Evolutionary conservation across 208 protist species (phyloP), one percentile per base, ranked within the genome.

Genomic region (Trypanosoma avium): DNA sequence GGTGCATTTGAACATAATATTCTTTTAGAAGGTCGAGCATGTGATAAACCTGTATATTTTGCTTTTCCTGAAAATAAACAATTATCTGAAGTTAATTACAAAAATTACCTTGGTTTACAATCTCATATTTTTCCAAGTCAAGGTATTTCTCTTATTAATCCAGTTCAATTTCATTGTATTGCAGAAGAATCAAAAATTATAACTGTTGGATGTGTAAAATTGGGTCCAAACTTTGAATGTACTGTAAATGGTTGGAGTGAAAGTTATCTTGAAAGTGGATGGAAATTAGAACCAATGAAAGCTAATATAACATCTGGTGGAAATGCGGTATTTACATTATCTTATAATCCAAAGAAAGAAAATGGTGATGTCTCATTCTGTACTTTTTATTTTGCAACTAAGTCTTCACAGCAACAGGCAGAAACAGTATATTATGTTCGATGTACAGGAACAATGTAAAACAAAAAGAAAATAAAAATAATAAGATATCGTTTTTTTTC

Each of bases 161-260:
- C 81, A 17, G 29, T 77, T 50, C 64, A 57, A 19, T 61, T 88
- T 19, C 36, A 79, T 27, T 88, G 79, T 59, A 52, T 56, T 43
- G 19, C 53, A 47, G 77, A 75, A 13, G 73, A 88, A 63, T 68
- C 49, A 38, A 83, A 79, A 61, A 71, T 24, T 12, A 75, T 88
- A 45, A 67, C 42, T 30, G 32, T 88, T 55, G 81, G 81, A 17
- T 74, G 81, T 45, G 63, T 81, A 12, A 74, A 75, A 67, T 47
- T 55, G n/a, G 77, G 74, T 7, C 61, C 76, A 22, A 56, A 33
- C 30, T 69, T 68, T 26, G 81, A 88, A 50, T 84, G 73, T 56
- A 45, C 56, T 46, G 74, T 88, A 24, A 70, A 61, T 26, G 73
- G 63, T 40, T 88, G 79, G 79, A 72, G 62, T 52, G 77, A 84